A percentile compares a stretch with the other conserved stretches of the same genome.
Evolutionary conservation across 2,329 filamentous ascomycete species (phyloP).

Genomic region (Pseudogymnoascus pannorum): DNA sequence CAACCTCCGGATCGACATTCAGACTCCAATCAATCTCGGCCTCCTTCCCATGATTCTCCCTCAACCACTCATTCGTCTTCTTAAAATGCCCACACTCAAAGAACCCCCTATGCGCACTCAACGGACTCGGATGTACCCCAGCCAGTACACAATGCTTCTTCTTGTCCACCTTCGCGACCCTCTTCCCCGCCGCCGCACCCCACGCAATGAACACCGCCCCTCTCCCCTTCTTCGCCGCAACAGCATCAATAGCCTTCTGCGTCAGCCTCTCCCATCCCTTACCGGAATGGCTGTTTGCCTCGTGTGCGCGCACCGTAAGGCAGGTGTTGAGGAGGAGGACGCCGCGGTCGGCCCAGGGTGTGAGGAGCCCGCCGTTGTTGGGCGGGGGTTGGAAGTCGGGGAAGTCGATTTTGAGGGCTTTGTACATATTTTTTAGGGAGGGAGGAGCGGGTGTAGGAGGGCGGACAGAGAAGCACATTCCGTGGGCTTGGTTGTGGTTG

Average conservation of each 20-base stretch:
- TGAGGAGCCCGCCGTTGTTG: constrained; percentile 74
- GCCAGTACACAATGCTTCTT: constrained; percentile 74
- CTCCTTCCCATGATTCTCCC: constrained; percentile 67
- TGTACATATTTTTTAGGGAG: constrained; percentile 91
- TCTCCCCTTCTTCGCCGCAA: constrained; percentile 64
- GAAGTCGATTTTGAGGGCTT: constrained; percentile 78
- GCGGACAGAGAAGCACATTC: constrained; percentile 89
- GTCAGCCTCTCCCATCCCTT: constrained; percentile 92
- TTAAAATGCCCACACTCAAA: constrained; percentile 77
- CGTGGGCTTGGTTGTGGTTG: constrained; percentile 90
- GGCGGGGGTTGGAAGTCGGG: constrained; percentile 69
- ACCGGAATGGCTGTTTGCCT: constrained; percentile 77
- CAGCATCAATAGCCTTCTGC: constrained; percentile 81
- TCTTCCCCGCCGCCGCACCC: constrained; percentile 76
- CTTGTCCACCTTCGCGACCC: constrained; percentile 66
- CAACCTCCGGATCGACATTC: constrained; percentile 18
- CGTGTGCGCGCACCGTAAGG: constrained; percentile 82
- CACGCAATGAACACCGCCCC: constrained; percentile 95
- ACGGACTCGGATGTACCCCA: constrained; percentile 86
- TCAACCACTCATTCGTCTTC: constrained; percentile 79
- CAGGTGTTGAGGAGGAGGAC: constrained; percentile 93
- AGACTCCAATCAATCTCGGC: constrained; percentile 81
- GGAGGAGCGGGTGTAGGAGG: constrained; percentile 83
- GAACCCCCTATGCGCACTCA: constrained; percentile 77
- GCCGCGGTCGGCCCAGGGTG: constrained; percentile 87